Evolutionary conservation across 106 monocot species (phyloP), one percentile per base, ranked within the genome.

Genomic region (Acorus calamus): DNA sequence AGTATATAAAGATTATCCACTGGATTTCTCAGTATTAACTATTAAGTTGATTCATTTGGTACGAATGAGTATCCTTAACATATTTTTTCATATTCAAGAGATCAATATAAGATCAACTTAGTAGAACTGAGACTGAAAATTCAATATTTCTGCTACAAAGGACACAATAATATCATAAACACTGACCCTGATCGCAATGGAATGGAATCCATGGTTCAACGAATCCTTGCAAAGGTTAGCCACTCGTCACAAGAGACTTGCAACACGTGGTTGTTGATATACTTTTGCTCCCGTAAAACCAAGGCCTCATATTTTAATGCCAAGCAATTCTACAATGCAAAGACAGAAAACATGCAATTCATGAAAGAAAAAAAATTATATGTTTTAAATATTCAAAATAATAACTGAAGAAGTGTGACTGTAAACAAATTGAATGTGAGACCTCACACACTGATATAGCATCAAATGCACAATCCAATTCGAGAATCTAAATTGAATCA

Each of bases 241-340:
- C 90, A 96, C 73, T 96, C 96, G n/a, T 96, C 70, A 44, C 70
- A 75, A 8, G 73, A 76, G 8, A 96, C 96, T 66, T 57, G 55
- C 46, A 85, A 53, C 50, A 56, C 50, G 48, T 69, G 49, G 66
- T 79, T 56, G 62, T 53, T 62, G 9, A 54, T 28, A 67, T 44
- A 57, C 45, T 79, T 76, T 43, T 66, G 62, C 57, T 96, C 84
- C 42, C 96, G 75, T 4, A 91, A 74, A 60, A 87, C 56, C 61
- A 96, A 75, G 11, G 96, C 84, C 67, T 96, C 96, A 62, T 91
- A 91, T 71, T 73, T 91, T 53, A 96, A 65, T 4, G 82, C 87
- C 78, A 96, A 79, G 77, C 87, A 91, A 78, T 91, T 91, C 96
- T 93, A 59, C 2, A 46, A 44, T 59, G 46, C 56, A 2, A 65